Evolutionary conservation across 2,329 filamentous ascomycete genomes (phyloP).

Genomic region (Fusarium caatingaense): DNA sequence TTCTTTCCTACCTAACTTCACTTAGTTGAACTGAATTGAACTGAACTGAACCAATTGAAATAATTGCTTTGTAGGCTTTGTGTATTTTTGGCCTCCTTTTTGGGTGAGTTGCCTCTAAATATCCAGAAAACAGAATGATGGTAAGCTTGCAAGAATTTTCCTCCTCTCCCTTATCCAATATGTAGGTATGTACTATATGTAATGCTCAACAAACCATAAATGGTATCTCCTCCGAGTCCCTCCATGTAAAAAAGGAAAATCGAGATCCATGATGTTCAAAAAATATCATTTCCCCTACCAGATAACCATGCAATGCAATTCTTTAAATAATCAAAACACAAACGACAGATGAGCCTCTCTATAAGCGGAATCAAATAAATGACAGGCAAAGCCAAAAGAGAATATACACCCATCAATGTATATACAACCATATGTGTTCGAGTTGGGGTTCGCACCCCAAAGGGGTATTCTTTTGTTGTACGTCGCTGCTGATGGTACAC

Average conservation of each 20-base stretch:
- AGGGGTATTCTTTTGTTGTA: slow-evolving; percentile 39
- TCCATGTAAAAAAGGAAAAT: slow-evolving; percentile 23
- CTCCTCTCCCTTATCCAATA: slow-evolving; percentile 30
- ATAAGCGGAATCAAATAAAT: slow-evolving; percentile 28
- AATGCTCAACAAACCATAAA: slow-evolving; percentile 38
- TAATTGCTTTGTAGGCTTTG: slow-evolving; percentile 5
- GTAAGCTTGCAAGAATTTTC: slow-evolving; percentile 30
- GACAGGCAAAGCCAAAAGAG: slow-evolving; percentile 9
- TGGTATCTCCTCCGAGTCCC: slow-evolving; percentile 41
- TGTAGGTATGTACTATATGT: slow-evolving; percentile 30
- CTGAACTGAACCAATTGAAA: neutral
- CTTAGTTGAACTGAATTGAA: neutral
- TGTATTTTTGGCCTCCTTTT: slow-evolving; percentile 13
- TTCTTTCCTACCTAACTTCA: neutral
- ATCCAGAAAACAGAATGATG: slow-evolving; percentile 26
- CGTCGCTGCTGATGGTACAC: slow-evolving; percentile 37
- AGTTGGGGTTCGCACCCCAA: slow-evolving; percentile 41
- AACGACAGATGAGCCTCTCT: slow-evolving; percentile 29
- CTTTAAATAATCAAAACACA: slow-evolving; percentile 28
- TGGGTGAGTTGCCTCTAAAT: slow-evolving; percentile 21
- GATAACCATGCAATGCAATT: slow-evolving; percentile 42
- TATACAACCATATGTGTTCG: slow-evolving; percentile 39
- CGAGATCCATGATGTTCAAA: slow-evolving; percentile 29
- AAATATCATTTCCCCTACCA: slow-evolving; percentile 27
- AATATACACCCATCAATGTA: slow-evolving; percentile 30